Evolutionary conservation across 2,329 filamentous ascomycete genomes (phyloP).

Genomic region (Claviceps spartinae): DNA sequence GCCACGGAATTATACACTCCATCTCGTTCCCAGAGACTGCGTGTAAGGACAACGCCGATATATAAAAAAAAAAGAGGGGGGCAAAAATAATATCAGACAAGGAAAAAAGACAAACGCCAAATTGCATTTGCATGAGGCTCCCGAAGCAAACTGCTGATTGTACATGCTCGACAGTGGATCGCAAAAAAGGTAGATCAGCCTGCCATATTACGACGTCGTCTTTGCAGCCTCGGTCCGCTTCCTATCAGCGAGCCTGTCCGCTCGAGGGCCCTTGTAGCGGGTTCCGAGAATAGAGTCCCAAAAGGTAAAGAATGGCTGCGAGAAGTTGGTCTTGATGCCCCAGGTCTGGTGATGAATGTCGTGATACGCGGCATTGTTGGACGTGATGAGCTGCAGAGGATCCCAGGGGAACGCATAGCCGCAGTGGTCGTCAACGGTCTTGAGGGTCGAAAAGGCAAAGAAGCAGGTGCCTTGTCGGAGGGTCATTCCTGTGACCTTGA

Average conservation of each 20-base stretch:
- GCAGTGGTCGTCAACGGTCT: conserved; percentile 96
- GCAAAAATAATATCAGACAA: not conserved
- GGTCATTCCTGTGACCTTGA: conserved; percentile 72
- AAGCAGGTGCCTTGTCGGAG: conserved; percentile 77
- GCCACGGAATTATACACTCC: no score
- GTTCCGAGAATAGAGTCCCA: conserved; percentile 80
- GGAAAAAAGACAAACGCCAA: not conserved
- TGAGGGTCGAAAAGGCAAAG: conserved; percentile 79
- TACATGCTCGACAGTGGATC: not conserved
- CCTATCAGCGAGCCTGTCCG: conserved; percentile 26
- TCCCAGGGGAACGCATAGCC: conserved; percentile 95
- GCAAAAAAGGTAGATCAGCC: no score
- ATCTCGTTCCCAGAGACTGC: not conserved
- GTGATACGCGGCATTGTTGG: conserved; percentile 93
- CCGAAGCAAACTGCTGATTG: not conserved
- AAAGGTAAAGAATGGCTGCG: conserved; percentile 87
- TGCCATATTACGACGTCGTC: conserved; percentile 8
- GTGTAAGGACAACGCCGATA: not conserved
- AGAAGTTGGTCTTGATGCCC: conserved; percentile 95
- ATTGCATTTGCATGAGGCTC: not conserved
- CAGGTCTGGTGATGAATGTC: conserved; percentile 98
- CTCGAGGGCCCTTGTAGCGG: conserved; percentile 58
- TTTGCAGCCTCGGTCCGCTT: conserved; percentile 15
- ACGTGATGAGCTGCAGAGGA: conserved; percentile 78
- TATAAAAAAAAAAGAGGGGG: not conserved